A percentile compares a stretch with the other conserved stretches of the same genome.
These are phyloP conservation scores for Colletotrichum camelliae DNA, from an alignment of 2,329 filamentous ascomycete species.

Conservation along the genomic window DNA sequence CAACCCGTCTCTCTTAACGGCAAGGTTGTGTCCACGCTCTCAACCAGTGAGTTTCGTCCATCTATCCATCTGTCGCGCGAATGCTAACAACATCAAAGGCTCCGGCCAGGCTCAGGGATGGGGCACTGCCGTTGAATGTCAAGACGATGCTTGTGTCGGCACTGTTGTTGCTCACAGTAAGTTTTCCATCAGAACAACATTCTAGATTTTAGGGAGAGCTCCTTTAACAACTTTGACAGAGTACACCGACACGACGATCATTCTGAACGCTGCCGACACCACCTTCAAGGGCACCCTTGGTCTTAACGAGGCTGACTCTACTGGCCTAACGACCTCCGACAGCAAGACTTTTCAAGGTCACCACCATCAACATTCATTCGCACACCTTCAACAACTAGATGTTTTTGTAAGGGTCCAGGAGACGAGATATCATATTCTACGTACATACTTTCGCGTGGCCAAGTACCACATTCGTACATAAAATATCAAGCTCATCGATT, in stretches of 20 bases:
- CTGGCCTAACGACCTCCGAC: neutral
- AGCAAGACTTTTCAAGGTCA: neutral
- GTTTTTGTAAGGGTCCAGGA: neutral
- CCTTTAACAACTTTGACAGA: neutral
- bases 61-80: fast-evolving
- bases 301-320: neutral
- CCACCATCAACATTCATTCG: neutral
- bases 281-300: neutral
- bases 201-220: fast-evolving
- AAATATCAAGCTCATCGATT: neutral
- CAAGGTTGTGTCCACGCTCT: neutral
- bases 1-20: neutral
- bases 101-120: neutral
- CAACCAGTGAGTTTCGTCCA: neutral
- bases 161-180: neutral
- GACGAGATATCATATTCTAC: neutral
- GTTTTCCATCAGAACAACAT: neutral
- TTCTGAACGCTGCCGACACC: neutral
- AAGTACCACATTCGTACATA: neutral
- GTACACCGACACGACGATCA: neutral
- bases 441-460: neutral
- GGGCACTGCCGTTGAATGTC: neutral
- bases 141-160: neutral
- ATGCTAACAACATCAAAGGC: neutral
- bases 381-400: conserved; percentile 1